phyloP scores from a whole-genome alignment of 2,329 filamentous ascomycete species.

The Diatrype stigma region DNA sequence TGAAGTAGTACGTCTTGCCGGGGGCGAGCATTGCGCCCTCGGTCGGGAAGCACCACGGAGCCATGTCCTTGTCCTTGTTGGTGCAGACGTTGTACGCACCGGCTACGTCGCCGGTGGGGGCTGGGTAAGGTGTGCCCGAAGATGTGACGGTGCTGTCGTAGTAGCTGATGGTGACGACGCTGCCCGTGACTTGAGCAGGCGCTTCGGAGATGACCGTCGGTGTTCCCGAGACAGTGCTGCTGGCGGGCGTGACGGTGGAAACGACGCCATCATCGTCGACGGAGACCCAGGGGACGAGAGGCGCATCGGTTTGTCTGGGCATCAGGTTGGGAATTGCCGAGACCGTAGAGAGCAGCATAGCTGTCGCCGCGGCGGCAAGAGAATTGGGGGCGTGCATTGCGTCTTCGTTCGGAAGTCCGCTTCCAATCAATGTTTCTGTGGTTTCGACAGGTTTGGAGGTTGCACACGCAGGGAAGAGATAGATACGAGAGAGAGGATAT shows the following conservation, averaged over 20 bases:
- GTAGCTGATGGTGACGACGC: slow-evolving; percentile 30
- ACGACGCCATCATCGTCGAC: slow-evolving; percentile 44
- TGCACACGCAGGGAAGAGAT: not conserved
- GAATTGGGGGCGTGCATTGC: slow-evolving; percentile 17
- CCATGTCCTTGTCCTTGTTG: slow-evolving; percentile 42
- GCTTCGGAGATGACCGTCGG: slow-evolving; percentile 34
- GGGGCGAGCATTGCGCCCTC: slow-evolving; percentile 39
- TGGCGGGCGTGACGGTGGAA: slow-evolving; percentile 45
- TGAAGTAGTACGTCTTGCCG: slow-evolving; percentile 50
- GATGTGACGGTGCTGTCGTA: slow-evolving; percentile 24
- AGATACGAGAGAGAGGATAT: not conserved
- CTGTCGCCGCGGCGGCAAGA: slow-evolving; percentile 9
- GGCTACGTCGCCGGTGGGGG: slow-evolving; percentile 35
- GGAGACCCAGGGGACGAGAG: slow-evolving; percentile 47
- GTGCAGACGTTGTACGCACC: slow-evolving; percentile 48
- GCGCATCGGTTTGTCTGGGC: slow-evolving; percentile 21
- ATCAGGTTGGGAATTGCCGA: slow-evolving; percentile 21
- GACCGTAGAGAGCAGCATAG: slow-evolving; percentile 20
- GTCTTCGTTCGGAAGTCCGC: not conserved
- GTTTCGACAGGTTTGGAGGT: no score
- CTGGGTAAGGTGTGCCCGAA: slow-evolving; percentile 42
- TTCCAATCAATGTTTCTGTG: not conserved
- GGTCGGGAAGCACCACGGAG: slow-evolving; percentile 50
- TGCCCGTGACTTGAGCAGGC: slow-evolving; percentile 39
- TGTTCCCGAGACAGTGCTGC: slow-evolving; percentile 43